Conservation (phyloP, 371 early-diverging fungal species). For the Lichtheimia corymbifera region DNA sequence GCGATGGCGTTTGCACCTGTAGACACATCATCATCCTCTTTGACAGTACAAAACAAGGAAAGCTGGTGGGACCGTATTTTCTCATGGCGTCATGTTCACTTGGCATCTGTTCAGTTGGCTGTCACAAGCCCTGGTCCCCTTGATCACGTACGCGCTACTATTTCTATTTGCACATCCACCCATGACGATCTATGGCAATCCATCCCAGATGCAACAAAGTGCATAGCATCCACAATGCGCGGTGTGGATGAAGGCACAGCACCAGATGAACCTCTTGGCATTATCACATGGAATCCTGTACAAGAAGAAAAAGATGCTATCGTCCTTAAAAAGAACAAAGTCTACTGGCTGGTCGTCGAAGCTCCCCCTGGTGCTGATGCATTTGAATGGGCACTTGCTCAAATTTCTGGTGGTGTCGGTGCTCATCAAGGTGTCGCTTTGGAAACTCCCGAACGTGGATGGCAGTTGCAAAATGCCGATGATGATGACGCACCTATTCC, state of each 20-base stretch:
- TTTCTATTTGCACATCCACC: constrained; percentile 33
- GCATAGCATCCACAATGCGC: constrained; percentile 12
- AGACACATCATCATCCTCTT: neutral
- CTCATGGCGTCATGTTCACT: constrained; percentile 37
- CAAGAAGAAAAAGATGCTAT: constrained; percentile 9
- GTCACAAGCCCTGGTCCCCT: constrained; percentile 11
- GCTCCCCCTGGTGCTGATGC: constrained; percentile 1
- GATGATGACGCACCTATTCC: constrained; percentile 9
- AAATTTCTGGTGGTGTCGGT: constrained; percentile 1
- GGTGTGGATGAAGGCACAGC: neutral
- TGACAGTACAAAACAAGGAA: constrained; percentile 16
- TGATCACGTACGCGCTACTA: constrained; percentile 13
- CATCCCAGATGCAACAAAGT: constrained; percentile 17
- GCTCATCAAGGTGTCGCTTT: constrained; percentile 9
- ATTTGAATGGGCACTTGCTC: constrained; percentile 19
- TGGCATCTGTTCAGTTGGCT: constrained; percentile 30
- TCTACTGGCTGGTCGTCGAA: constrained; percentile 20
- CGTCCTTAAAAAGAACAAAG: constrained; percentile 18
- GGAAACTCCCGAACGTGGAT: constrained; percentile 10
- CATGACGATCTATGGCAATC: constrained; percentile 18
- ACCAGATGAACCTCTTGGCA: constrained; percentile 8
- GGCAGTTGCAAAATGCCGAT: constrained; percentile 14
- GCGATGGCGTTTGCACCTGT: constrained; percentile 38
- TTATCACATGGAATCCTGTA: constrained; percentile 13
- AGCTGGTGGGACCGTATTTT: constrained; percentile 47